Percentiles rank a stretch among this genome's conserved stretches.
phyloP scores from a whole-genome alignment of 306 rosid species.

The Bauhinia variegata region DNA sequence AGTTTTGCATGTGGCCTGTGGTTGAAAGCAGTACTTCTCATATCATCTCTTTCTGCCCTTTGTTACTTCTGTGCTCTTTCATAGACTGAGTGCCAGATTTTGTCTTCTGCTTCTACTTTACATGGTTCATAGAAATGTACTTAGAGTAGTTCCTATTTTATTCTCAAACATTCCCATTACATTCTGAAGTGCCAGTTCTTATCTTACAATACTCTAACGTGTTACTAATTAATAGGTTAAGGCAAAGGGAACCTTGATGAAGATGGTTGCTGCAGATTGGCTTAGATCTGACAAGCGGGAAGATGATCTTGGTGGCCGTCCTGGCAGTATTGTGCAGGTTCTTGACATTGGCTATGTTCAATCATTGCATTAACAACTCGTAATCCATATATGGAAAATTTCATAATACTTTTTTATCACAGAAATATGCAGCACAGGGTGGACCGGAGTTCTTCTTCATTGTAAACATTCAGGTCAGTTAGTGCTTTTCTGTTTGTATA shows the following conservation, averaged over 20 bases:
- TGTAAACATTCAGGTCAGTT: conserved; percentile 77
- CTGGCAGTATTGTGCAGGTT: conserved; percentile 89
- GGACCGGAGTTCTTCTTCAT: conserved; percentile 88
- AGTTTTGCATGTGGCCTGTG: not conserved
- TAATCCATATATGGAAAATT: conserved; percentile 25
- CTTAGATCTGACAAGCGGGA: conserved; percentile 82
- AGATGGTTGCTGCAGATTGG: conserved; percentile 97
- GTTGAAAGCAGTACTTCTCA: too few species aligned
- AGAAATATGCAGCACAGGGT: conserved; percentile 82
- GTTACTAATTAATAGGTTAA: conserved; percentile 58
- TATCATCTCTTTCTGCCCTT: conserved; percentile 3
- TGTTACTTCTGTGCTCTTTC: conserved; percentile 11
- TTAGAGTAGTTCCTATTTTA: conserved; percentile 8
- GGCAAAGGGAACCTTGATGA: conserved; percentile 87
- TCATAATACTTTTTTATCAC: conserved; percentile 38
- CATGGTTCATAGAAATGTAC: not conserved
- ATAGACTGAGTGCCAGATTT: not conserved
- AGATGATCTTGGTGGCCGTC: conserved; percentile 85
- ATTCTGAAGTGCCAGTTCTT: not conserved
- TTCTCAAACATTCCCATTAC: conserved; percentile 24
- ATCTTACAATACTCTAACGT: too few species aligned
- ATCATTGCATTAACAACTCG: conserved; percentile 28
- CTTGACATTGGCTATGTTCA: conserved; percentile 23
- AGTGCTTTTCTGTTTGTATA: conserved; percentile 12
- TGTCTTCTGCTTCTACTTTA: not conserved